These are phyloP conservation scores for Anthostomella pinea DNA, from an alignment of 2,329 filamentous ascomycete genomes.

Conservation along the genomic window DNA sequence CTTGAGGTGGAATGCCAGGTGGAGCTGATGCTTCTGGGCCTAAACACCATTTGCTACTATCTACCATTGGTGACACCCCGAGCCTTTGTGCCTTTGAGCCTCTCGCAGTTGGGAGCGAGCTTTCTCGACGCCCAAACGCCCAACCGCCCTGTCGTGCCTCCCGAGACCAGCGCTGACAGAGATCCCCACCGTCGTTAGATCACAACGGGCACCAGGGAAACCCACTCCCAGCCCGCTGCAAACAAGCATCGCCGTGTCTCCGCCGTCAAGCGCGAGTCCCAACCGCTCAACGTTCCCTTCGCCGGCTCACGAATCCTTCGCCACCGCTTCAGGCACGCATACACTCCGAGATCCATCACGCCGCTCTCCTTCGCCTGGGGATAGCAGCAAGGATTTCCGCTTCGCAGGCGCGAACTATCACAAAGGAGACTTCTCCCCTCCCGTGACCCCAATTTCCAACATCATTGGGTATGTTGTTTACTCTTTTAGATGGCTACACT, in stretches of 20 bases:
- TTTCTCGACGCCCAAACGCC: not conserved
- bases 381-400: slow-evolving; percentile 8
- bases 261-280: slow-evolving; percentile 42
- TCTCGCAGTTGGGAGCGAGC: not conserved
- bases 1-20: slow-evolving; percentile 15
- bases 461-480: slow-evolving; percentile 1
- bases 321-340: slow-evolving; percentile 24
- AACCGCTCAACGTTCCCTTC: slow-evolving; percentile 35
- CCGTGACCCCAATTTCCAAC: slow-evolving; percentile 20
- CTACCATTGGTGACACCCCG: too few relatives aligned
- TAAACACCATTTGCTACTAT: slow-evolving; percentile 5
- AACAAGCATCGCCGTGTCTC: slow-evolving; percentile 41
- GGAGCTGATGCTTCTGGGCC: slow-evolving; percentile 6
- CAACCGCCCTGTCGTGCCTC: too few relatives aligned
- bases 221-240: slow-evolving; percentile 49
- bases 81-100: too few relatives aligned
- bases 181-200: slow-evolving; percentile 39
- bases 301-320: slow-evolving; percentile 24
- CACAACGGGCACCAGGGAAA: slow-evolving; percentile 45
- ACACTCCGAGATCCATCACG: slow-evolving; percentile 9
- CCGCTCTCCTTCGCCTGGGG: slow-evolving; percentile 9
- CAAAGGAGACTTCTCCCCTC: slow-evolving; percentile 20
- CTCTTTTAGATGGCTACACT: slow-evolving; percentile 7
- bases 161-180: slow-evolving; percentile 28
- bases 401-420: slow-evolving; percentile 8